phyloP scores from a whole-genome alignment of 2,329 filamentous ascomycete species.

The Tolypocladium sp. region DNA sequence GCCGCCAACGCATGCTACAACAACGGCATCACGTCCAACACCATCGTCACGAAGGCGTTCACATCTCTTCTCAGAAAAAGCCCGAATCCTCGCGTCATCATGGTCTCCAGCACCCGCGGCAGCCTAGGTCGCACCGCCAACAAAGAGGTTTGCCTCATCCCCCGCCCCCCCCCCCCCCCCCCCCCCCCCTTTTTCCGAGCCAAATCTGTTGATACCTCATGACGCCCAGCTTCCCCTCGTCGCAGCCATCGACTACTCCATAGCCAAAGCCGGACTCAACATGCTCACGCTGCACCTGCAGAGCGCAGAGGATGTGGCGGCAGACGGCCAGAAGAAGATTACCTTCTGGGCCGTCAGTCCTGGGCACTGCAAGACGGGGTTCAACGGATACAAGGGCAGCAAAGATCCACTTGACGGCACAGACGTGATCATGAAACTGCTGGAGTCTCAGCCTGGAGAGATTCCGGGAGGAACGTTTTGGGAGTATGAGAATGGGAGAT shows the following conservation, averaged over 20 bases:
- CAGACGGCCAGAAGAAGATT: conserved; percentile 1
- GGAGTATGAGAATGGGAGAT: background rate
- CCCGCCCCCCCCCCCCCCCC: too few relatives aligned
- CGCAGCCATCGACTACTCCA: background rate
- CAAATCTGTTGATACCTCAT: too few relatives aligned
- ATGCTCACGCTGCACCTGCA: conserved; percentile 10
- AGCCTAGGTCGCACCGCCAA: too few relatives aligned
- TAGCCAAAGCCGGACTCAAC: conserved; percentile 11
- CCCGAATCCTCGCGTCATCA: too few relatives aligned
- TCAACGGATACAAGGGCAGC: conserved; percentile 8
- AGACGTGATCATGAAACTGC: background rate
- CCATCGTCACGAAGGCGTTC: background rate
- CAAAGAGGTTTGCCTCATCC: too few relatives aligned
- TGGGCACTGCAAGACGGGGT: conserved; percentile 9
- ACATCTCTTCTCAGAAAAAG: background rate
- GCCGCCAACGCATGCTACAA: too few relatives aligned
- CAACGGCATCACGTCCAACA: background rate
- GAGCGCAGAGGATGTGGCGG: conserved; percentile 1
- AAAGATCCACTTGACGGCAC: background rate
- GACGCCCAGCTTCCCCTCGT: too few relatives aligned
- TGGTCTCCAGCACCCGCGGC: too few relatives aligned
- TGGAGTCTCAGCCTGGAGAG: background rate
- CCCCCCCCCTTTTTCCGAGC: too few relatives aligned
- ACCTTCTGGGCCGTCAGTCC: conserved; percentile 10
- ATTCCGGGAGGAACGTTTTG: background rate